phyloP scores from a whole-genome alignment of 2,329 filamentous ascomycete species.

The Fusarium guadeloupense region DNA sequence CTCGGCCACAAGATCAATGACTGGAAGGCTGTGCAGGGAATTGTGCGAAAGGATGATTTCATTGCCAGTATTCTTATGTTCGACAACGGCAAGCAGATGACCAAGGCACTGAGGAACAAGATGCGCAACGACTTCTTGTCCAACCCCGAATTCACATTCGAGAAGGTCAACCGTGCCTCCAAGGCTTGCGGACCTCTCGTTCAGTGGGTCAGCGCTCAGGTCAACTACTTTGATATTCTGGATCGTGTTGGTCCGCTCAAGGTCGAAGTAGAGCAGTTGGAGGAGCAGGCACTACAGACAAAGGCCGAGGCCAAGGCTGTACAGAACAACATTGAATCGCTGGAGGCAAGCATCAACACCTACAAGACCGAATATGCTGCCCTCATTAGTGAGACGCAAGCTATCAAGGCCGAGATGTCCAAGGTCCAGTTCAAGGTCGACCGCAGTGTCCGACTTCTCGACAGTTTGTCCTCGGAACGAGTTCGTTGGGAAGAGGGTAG shows the following conservation, averaged over 20 bases:
- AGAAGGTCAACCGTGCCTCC: conserved; percentile 94
- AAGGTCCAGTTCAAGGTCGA: conserved; percentile 98
- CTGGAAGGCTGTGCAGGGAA: conserved; percentile 90
- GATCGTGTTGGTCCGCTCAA: conserved; percentile 92
- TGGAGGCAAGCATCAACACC: conserved; percentile 90
- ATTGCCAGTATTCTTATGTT: conserved; percentile 98
- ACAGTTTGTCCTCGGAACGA: conserved; percentile 94
- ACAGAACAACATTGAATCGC: conserved; percentile 81
- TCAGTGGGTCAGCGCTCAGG: conserved; percentile 96
- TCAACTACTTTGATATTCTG: conserved; percentile 96
- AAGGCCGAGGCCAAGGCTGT: conserved; percentile 94
- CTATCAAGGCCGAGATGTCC: conserved; percentile 96
- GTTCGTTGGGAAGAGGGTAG: conserved; percentile 96
- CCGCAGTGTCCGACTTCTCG: conserved; percentile 90
- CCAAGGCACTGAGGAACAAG: conserved; percentile 78
- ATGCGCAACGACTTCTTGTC: conserved; percentile 94
- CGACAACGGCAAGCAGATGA: conserved; percentile 96
- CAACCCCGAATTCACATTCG: conserved; percentile 94
- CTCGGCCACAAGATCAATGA: conserved; percentile 88
- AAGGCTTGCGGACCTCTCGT: conserved; percentile 97
- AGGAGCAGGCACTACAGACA: conserved; percentile 89
- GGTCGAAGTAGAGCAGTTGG: conserved; percentile 86
- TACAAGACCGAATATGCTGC: conserved; percentile 98
- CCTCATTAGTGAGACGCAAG: conserved; percentile 95
- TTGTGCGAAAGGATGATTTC: conserved; percentile 93